Base-by-base conservation (phyloP, 805 yeast species). In the Candida ficus region DNA sequence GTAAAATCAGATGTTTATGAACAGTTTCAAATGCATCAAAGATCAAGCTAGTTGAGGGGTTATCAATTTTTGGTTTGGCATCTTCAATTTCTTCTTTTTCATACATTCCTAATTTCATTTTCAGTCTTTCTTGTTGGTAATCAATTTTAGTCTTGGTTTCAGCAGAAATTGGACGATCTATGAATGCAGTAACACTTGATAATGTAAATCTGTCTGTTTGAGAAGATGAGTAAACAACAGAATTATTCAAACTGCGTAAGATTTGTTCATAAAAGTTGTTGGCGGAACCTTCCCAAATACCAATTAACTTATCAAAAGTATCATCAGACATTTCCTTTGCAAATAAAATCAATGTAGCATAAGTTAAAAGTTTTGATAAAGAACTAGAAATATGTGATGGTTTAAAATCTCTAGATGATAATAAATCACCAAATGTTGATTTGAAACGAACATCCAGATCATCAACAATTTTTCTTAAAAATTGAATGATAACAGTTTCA, bases 251-350 rank as follows among this genome's bases (percentile, higher is more conserved):
- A 0, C 50, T 48, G 2, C 52, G 30, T 23, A 71, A 48, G 2
- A 61, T 52, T 3, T 48, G 52, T 33, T 66, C 60, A 49, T 70
- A 75, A 25, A 62, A 55, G 7, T 49, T 47, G 21, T 57, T 56
- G 14, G 67, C 60, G 4, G 47, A 47, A 8, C 51, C 43, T 46
- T 66, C 68, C 64, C 76, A 76, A n/a, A 47, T 43, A 5, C 54
- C 60, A 21, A 76, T 44, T 14, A 80, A 56, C 1, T 61, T 60
- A 29, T 57, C 44, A 56, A 72, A 84, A 5, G 73, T 70, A 3
- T 59, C 60, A 0, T 62, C 59, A 3, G 83, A 75, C 4, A 76
- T 64, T 37, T 76, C 77, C 46, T 80, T 83, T 18, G 82, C 69
- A 52, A 82, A 82, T 2, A 78, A 61, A 2, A 75, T 59, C 20